Evolutionary conservation across 1,139 yeast genomes (phyloP).

Genomic region (Blastobotrys buckinghamii): DNA sequence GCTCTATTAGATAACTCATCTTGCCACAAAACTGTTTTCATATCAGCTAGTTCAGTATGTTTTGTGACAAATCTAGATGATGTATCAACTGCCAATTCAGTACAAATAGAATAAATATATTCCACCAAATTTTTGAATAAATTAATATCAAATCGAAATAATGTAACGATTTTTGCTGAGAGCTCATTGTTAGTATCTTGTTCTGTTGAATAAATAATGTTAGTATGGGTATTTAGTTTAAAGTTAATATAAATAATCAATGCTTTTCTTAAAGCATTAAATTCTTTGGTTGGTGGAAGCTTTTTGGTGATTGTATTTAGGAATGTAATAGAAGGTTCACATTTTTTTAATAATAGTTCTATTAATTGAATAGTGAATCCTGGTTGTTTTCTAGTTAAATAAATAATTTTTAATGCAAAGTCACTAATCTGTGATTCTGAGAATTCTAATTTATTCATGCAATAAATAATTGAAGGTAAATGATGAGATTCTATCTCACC

Average conservation of each 20-base stretch:
- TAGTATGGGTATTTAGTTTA: background rate
- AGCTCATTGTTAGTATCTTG: constrained; percentile 3
- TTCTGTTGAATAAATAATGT: background rate
- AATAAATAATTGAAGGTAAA: background rate
- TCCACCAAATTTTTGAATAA: constrained; percentile 9
- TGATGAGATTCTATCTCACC: background rate
- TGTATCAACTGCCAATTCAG: constrained; percentile 9
- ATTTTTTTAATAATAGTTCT: constrained; percentile 1
- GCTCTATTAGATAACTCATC: constrained; percentile 8
- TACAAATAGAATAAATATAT: constrained; percentile 1
- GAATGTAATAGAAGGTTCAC: background rate
- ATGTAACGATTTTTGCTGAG: constrained; percentile 1
- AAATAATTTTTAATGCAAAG: background rate
- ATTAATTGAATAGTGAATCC: constrained; percentile 1
- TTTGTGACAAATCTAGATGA: constrained; percentile 7
- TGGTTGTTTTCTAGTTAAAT: background rate
- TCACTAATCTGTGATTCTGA: background rate
- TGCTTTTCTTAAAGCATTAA: constrained; percentile 2
- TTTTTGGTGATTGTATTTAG: background rate
- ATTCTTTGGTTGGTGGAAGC: constrained; percentile 1
- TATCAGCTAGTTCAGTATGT: background rate
- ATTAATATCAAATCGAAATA: background rate
- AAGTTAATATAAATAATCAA: constrained; percentile 6
- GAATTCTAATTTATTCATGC: background rate
- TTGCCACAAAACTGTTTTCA: constrained; percentile 13